Evolutionary conservation across 768 basidiomycete genomes (phyloP).

Genomic region (Exsudoporus frostii): DNA sequence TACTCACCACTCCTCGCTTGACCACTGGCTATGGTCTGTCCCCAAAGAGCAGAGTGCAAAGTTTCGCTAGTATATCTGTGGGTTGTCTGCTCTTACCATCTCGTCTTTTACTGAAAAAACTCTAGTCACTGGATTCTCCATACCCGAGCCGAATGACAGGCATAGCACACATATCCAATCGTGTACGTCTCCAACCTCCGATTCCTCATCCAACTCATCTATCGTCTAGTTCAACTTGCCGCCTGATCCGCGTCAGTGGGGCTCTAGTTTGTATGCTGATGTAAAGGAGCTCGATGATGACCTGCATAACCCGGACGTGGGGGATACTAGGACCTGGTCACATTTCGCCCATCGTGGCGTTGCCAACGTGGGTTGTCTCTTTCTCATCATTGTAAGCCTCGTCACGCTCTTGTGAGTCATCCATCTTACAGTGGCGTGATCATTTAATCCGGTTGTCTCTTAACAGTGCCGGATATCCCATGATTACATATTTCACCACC

Average conservation of each 20-base stretch:
- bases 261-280: constrained; percentile 53
- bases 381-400: constrained; percentile 46
- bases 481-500: constrained; percentile 38
- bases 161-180: constrained; percentile 39
- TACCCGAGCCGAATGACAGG: constrained; percentile 45
- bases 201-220: neutral
- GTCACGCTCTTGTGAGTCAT: constrained; percentile 57
- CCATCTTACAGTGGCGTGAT: neutral
- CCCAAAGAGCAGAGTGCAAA: constrained; percentile 22
- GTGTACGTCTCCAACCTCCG: constrained; percentile 28
- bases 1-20: constrained; percentile 7
- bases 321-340: constrained; percentile 31
- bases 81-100: neutral
- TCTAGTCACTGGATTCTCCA: constrained; percentile 28
- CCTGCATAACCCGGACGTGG: constrained; percentile 61
- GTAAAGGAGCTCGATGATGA: constrained; percentile 66
- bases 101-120: neutral
- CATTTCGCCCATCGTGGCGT: constrained; percentile 60
- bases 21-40: constrained; percentile 8
- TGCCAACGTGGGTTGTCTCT: constrained; percentile 69
- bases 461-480: constrained; percentile 42
- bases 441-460: neutral
- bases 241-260: constrained; percentile 67
- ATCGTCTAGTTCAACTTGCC: constrained; percentile 54
- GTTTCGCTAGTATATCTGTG: constrained; percentile 27